These are phyloP conservation scores for Suillus variegatus DNA, from an alignment of 768 basidiomycete genomes.

Conservation along the genomic window DNA sequence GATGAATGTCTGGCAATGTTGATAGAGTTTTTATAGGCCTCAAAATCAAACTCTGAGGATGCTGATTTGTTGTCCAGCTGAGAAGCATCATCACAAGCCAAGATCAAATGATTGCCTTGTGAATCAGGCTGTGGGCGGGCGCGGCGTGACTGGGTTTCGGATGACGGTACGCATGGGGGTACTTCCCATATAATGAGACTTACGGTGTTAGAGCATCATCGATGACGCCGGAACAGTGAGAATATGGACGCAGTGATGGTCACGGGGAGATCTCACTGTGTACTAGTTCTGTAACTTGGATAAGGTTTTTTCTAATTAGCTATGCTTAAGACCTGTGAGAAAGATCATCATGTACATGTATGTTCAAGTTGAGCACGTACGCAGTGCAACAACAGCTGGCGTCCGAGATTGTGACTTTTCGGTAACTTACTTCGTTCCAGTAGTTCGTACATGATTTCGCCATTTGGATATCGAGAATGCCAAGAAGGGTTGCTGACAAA, in stretches of 20 bases:
- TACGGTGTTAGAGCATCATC: neutral
- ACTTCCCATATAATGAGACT: neutral
- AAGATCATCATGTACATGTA: neutral
- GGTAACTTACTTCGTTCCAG: neutral
- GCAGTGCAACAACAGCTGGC: neutral
- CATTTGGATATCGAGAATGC: neutral
- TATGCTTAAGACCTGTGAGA: neutral
- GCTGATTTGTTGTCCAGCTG: neutral
- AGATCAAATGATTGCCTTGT: slow-evolving; percentile 7
- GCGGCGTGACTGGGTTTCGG: neutral
- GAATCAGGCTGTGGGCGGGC: neutral
- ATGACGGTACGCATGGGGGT: neutral
- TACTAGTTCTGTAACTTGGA: neutral
- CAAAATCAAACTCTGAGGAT: neutral
- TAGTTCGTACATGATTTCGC: neutral
- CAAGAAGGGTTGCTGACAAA: neutral
- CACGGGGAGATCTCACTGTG: neutral
- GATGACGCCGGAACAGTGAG: neutral
- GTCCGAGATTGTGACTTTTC: neutral
- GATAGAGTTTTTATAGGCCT: slow-evolving; percentile 5
- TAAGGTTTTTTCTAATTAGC: neutral
- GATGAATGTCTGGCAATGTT: slow-evolving; percentile 1
- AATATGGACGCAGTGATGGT: neutral
- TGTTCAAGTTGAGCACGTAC: neutral
- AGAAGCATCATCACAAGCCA: neutral